These are phyloP conservation scores for Strigomonas oncopelti DNA, from an alignment of 208 protist species.

Conservation along the genomic window DNA sequence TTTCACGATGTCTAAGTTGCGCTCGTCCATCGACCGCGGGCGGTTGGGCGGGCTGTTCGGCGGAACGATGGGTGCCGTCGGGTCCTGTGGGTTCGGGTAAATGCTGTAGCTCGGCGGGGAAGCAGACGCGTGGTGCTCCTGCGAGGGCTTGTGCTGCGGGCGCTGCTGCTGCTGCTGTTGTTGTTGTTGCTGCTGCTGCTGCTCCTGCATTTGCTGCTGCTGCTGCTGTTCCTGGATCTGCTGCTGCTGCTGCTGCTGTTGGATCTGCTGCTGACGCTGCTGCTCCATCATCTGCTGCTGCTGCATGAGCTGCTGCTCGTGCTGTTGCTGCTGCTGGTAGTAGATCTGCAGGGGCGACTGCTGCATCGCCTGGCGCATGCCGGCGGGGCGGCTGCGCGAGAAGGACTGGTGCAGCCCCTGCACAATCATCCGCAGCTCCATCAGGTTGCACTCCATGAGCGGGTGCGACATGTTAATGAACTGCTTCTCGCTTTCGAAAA, in stretches of 20 bases:
- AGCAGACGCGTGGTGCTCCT: background rate
- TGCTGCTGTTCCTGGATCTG: background rate
- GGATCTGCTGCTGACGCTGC: background rate
- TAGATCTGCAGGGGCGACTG: slow-evolving; percentile 9
- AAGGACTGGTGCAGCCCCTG: slow-evolving; percentile 12
- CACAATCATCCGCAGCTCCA: slow-evolving; percentile 12
- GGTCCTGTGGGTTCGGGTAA: slow-evolving; percentile 4
- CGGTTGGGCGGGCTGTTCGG: background rate
- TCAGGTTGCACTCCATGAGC: slow-evolving; percentile 10
- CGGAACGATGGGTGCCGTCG: slow-evolving; percentile 1
- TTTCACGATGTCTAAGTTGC: slow-evolving; percentile 12
- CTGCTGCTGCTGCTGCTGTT: slow-evolving; percentile 1
- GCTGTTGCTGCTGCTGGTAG: slow-evolving; percentile 8
- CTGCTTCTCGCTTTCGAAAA: slow-evolving; percentile 10
- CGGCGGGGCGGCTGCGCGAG: slow-evolving; percentile 1
- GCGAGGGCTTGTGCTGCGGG: background rate
- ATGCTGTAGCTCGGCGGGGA: background rate
- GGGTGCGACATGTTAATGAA: slow-evolving; percentile 14
- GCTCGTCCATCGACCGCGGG: slow-evolving; percentile 12
- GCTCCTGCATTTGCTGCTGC: background rate
- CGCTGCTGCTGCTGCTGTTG: background rate
- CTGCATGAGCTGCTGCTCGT: slow-evolving; percentile 10
- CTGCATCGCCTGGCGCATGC: slow-evolving; percentile 8
- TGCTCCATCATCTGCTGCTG: slow-evolving; percentile 10
- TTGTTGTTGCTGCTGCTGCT: background rate